phyloP scores from a whole-genome alignment of 225 moss, liverwort and hornwort genomes.

The Straminergon stramineum region DNA sequence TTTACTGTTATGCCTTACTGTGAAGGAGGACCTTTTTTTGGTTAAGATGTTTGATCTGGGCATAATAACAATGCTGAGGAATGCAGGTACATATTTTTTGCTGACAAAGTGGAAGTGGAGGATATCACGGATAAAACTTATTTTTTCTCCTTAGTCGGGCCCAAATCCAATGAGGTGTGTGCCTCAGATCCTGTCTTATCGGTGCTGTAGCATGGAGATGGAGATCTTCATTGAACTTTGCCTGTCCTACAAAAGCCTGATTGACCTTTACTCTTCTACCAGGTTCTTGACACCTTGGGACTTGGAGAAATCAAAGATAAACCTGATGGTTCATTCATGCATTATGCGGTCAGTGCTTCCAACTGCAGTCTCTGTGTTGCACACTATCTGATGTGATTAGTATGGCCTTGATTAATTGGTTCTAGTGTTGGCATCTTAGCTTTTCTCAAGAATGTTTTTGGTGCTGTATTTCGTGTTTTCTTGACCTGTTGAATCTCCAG shows the following conservation, averaged over 20 bases:
- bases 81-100: slow-evolving; percentile 87
- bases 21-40: not conserved
- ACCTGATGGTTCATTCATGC: slow-evolving; percentile 73
- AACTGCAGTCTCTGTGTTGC: not conserved
- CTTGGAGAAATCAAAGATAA: slow-evolving; percentile 61
- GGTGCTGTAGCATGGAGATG: not conserved
- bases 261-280: not conserved
- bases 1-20: not conserved
- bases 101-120: slow-evolving; percentile 91
- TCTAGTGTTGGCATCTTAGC: not conserved
- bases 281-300: slow-evolving; percentile 72
- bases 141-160: slow-evolving; percentile 76
- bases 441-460: not conserved
- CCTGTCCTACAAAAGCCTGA: not conserved
- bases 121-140: slow-evolving; percentile 87
- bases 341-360: slow-evolving; percentile 66
- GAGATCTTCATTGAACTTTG: not conserved
- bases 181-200: not conserved
- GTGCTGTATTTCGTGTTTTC: not conserved
- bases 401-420: not conserved
- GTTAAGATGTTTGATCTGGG: not conserved
- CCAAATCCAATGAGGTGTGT: slow-evolving; percentile 71
- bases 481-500: not conserved
- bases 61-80: not conserved
- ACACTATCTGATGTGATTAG: not conserved